Percentiles rank a stretch among this genome's conserved stretches.
These are phyloP conservation scores for Pyracantha coccinea DNA, from an alignment of 331 rosid genomes.

Conservation along the genomic window DNA sequence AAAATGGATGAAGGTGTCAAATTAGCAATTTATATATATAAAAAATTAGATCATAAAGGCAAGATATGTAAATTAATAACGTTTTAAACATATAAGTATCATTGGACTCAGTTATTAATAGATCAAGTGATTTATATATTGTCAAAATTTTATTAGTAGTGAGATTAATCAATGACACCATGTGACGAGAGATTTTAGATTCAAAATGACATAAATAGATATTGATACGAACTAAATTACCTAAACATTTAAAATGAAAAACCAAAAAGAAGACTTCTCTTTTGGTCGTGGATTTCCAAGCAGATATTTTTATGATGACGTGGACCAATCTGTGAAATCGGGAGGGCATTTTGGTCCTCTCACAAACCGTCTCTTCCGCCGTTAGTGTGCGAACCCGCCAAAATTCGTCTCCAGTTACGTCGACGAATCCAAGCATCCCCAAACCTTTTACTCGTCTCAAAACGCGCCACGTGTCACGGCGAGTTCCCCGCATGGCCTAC, in stretches of 20 bases:
- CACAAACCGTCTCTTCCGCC: not conserved
- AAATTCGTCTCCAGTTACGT: not conserved
- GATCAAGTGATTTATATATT: too few relatives aligned
- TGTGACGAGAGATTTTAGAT: too few relatives aligned
- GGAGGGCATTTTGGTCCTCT: not conserved
- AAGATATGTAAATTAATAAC: too few relatives aligned
- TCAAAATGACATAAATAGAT: too few relatives aligned
- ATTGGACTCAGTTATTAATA: too few relatives aligned
- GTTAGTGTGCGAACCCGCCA: not conserved
- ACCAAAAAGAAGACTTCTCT: not conserved
- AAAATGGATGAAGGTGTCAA: too few relatives aligned
- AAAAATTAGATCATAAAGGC: too few relatives aligned
- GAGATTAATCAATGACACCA: rapidly evolving
- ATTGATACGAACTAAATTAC: not conserved
- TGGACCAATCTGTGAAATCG: not conserved
- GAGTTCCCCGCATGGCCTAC: not conserved
- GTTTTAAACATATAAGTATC: too few relatives aligned
- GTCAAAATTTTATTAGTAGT: too few relatives aligned
- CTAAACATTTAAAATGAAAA: not conserved
- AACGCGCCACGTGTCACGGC: conserved; percentile 7
- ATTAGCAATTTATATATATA: too few relatives aligned
- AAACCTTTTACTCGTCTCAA: conserved; percentile 6
- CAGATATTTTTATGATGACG: not conserved
- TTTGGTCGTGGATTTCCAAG: not conserved
- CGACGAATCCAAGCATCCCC: not conserved